These are phyloP conservation scores for Forsythia viridissima DNA, from an alignment of 257 asterid species.

Conservation along the genomic window DNA sequence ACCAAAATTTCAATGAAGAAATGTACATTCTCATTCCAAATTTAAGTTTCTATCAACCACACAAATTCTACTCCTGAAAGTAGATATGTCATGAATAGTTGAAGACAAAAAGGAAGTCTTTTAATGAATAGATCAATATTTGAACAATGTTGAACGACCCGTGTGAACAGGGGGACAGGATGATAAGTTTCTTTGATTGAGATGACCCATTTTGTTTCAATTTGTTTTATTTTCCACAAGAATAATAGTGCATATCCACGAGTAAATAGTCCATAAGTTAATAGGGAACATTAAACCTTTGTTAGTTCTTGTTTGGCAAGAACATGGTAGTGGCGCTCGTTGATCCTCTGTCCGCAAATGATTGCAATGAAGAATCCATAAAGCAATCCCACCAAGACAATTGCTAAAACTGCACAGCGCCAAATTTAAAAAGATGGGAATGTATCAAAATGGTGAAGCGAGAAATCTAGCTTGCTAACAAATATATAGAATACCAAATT, in stretches of 20 bases:
- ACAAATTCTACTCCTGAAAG: not conserved
- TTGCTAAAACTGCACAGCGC: slow-evolving; percentile 74
- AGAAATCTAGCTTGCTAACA: not conserved
- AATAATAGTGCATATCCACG: not conserved
- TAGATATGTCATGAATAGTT: not conserved
- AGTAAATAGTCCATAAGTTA: slow-evolving; percentile 6
- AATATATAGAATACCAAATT: not conserved
- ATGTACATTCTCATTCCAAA: not conserved
- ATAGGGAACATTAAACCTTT: slow-evolving; percentile 53
- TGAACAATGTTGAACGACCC: not conserved
- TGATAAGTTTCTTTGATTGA: not conserved
- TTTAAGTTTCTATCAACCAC: not conserved
- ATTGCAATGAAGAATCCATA: slow-evolving; percentile 98
- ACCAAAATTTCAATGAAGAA: not conserved
- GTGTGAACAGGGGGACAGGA: not conserved
- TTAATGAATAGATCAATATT: not conserved
- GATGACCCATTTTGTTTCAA: not conserved
- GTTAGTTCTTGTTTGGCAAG: slow-evolving; percentile 98
- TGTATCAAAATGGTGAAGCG: not conserved
- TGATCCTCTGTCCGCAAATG: slow-evolving; percentile 93
- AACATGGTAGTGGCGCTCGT: slow-evolving; percentile 96
- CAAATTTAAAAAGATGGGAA: not conserved
- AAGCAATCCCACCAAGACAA: slow-evolving; percentile 93
- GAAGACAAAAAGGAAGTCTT: not conserved
- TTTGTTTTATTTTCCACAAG: not conserved